Base-by-base conservation (phyloP, 345 rosid genomes). In the Eucalyptus microcorys region DNA sequence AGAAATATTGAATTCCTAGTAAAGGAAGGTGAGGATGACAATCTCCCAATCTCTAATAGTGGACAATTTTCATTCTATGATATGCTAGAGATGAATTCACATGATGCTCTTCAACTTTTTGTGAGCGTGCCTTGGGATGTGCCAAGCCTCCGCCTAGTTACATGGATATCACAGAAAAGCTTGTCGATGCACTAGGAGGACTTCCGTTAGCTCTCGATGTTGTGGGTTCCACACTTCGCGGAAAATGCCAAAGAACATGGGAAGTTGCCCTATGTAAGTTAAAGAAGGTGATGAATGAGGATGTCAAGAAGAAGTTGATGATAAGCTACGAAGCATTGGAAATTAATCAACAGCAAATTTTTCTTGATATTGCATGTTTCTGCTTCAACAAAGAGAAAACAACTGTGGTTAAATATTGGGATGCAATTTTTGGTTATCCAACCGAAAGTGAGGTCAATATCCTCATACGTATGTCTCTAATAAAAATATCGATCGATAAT, bases 401-500 rank as follows among this genome's bases (percentile, higher is more conserved):
- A 17, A 26, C 0, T 22, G 14, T 14, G 57, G 7, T 49, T 49
- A 49, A 1, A 21, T 53, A 53, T 53, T 53, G 27, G 59, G 59
- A 53, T 2, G 5, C 27, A 0, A 0, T 53, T 21, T 53, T 53
- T 53, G 59, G 11, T 5, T 53, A 53, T 53, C 2, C 59, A 0
- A 53, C 59, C 2, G 59, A 22, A 7, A 53, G 0, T 0, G 27
- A 53, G 5, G 5, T 53, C 1, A 53, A 53, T 3, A 21, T 53
- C 59, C 59, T 53, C 27, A 8, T 2, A 53, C 11, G 0, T 6
- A 53, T 53, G 59, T 53, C 59, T 53, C 8, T 52, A 0, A 53
- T 53, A 53, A 53, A 9, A 1, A 53, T 53, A 7, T 8, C 2
- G 0, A 0, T 0, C 0, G 0, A 22, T 4, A 1, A 4, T 7